Base-by-base conservation (phyloP, 306 rosid species). In the Erythrophleum fordii region DNA sequence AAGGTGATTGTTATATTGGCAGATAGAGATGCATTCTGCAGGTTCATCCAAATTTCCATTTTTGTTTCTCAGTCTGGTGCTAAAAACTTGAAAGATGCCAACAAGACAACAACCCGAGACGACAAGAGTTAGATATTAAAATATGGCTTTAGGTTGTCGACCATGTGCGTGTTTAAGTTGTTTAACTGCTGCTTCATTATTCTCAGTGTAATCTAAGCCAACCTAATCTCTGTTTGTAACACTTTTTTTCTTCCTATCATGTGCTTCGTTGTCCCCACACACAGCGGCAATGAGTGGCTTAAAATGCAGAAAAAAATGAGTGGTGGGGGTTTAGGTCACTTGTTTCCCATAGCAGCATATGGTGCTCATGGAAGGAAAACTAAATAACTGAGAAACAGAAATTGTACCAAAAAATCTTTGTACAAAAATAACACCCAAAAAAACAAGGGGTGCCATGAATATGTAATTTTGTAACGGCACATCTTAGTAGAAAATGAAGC, bases 291-390 rank as follows among this genome's bases (percentile, higher is more conserved):
- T 23, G 8, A 18, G 22, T 65, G 41, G 16, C 25, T 78, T 75
- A 59, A 82, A 82, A 79, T 14, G 35, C 67, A 82, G 37, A 73
- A 76, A 77, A 80, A 56, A 77, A 49, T 69, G 75, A 37, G 66
- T 65, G 81, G 59, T 49, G 83, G 34, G 42, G 16, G 79, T 52
- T n/a, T 67, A 44, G 46, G 53, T 85, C 59, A 68, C 72, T 83
- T 11, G 59, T 25, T 55, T 23, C 11, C 66, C 67, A 53, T 4
- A 31, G 34, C 4, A 37, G 44, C 49, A 72, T 49, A 77, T 80
- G 81, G 88, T 85, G 88, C 86, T 58, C 68, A 86, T 58, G 69
- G 23, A 82, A 82, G 73, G 86, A 82, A 56, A 10, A 59, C 70
- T n/a, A 73, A 26, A 79, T 46, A 61, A 71, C 79, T 52, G 60